Evolutionary conservation across 768 basidiomycete species (phyloP), one percentile per base, ranked within the genome.

Genomic region (Suillus americanus): DNA sequence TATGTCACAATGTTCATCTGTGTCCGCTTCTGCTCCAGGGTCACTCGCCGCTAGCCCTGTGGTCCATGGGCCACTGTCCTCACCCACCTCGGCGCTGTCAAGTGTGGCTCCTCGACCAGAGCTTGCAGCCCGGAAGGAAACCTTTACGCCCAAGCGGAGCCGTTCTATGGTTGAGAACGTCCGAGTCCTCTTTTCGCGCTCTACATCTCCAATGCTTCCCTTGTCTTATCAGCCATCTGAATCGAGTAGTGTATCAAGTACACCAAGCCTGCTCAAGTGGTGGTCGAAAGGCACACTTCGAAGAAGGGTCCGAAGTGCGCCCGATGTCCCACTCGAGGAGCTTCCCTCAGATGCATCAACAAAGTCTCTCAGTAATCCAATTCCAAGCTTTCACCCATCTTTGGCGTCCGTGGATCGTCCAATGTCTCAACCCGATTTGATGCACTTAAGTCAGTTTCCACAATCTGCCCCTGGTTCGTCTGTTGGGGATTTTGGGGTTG

Each of bases 101-200:
- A 37, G 59, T 66, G 68, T 62, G 59, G 67, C 66, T 41, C 70
- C 61, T 43, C 78, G 53, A 63, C 71, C 70, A 61, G 79, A 75
- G 64, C 71, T 66, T 74, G 64, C 63, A 48, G 66, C 64, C 33
- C 68, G 57, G 56, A 71, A 60, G 50, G 69, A 68, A n/a, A 68
- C 67, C 54, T 75, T 62, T 57, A 68, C 66, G 30, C 82, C 81
- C 13, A 82, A 81, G 66, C 78, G 82, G 48, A 76, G 80, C 59
- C 78, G 82, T 33, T 87, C 86, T 16, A 81, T 91, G 74, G 83
- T 87, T 55, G 85, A 83, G 67, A 88, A 86, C 68, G 85, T 90
- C 63, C 84, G 81, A 68, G 85, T 80, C 23, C 78, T 91, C 61
- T 89, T 91, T 68, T 78, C 85, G 60, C 83, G 82, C 1, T 74